Percentiles rank a stretch among this genome's conserved stretches.
phyloP scores from a whole-genome alignment of 78 protist genomes.

The Mastigamoeba balamuthi region DNA sequence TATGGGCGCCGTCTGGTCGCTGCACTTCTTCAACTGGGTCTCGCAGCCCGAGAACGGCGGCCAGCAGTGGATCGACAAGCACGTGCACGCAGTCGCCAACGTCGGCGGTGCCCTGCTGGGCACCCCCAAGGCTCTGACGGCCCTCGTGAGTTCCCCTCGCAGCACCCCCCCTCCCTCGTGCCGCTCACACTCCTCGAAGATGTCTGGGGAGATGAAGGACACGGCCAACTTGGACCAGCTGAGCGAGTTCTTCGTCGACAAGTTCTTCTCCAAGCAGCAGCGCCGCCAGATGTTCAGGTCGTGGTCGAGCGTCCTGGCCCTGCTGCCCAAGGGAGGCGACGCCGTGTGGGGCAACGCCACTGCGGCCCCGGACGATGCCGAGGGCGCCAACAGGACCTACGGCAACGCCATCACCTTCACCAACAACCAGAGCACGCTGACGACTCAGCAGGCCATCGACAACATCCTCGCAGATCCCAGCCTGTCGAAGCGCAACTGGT shows the following conservation, averaged over 20 bases:
- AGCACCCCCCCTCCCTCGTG: too few species aligned
- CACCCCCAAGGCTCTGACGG: not conserved
- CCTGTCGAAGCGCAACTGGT: not conserved
- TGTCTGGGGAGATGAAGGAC: slow-evolving; percentile 11
- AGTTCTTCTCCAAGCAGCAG: not conserved
- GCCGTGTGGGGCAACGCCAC: slow-evolving; percentile 3
- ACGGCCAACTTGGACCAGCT: not conserved
- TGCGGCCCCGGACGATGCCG: not conserved
- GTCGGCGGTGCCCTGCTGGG: slow-evolving; percentile 16
- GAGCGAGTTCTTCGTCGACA: not conserved
- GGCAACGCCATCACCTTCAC: not conserved
- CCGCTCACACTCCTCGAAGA: too few species aligned
- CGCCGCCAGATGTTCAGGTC: not conserved
- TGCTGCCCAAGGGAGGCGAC: slow-evolving; percentile 16
- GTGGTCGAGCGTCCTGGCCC: not conserved
- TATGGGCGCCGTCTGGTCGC: slow-evolving; percentile 7
- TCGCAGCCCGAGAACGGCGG: not conserved
- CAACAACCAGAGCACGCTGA: not conserved
- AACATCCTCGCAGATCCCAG: not conserved
- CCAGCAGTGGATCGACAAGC: slow-evolving; percentile 2
- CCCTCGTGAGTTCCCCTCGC: too few species aligned
- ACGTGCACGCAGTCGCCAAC: not conserved
- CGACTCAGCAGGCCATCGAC: not conserved
- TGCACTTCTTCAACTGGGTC: slow-evolving; percentile 27
- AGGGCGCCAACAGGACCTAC: not conserved